Percentiles rank a stretch among this genome's conserved stretches.
phyloP scores from a whole-genome alignment of 805 yeast genomes.

The Isabelozyma heimii region DNA sequence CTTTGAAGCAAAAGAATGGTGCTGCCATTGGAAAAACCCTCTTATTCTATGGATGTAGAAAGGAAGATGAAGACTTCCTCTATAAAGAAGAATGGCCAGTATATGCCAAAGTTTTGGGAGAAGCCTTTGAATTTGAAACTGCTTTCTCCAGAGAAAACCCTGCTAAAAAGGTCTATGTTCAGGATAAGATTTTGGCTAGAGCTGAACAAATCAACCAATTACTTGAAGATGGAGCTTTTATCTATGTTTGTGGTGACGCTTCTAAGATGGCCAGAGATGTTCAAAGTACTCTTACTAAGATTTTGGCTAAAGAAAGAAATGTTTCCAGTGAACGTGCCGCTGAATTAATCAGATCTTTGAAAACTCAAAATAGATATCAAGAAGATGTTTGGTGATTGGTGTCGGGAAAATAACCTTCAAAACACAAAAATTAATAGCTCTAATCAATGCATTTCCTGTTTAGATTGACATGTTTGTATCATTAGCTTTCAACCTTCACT shows the following conservation, averaged over 20 bases:
- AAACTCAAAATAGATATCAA: conserved; percentile 85
- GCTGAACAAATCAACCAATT: conserved; percentile 53
- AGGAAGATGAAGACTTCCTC: conserved; percentile 72
- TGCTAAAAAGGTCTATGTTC: conserved; percentile 71
- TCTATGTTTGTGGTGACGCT: conserved; percentile 98
- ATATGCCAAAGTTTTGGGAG: conserved; percentile 59
- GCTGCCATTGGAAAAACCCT: conserved; percentile 62
- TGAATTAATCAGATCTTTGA: conserved; percentile 73
- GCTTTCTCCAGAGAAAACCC: conserved; percentile 81
- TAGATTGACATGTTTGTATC: neutral
- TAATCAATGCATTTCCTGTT: neutral
- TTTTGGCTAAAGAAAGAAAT: conserved; percentile 62
- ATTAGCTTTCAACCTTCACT: neutral
- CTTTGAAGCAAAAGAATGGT: conserved; percentile 34
- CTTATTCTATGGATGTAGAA: conserved; percentile 87
- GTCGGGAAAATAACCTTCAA: neutral
- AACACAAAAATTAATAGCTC: neutral
- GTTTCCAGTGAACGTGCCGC: conserved; percentile 66
- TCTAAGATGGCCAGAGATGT: conserved; percentile 94
- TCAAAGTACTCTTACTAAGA: conserved; percentile 60
- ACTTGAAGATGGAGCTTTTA: conserved; percentile 69
- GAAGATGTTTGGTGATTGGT: conserved; percentile 92
- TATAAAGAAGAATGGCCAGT: conserved; percentile 89
- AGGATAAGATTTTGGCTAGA: conserved; percentile 64
- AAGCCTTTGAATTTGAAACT: conserved; percentile 65